A percentile compares a stretch with the other conserved stretches of the same genome.
Evolutionary conservation across 2,329 filamentous ascomycete species (phyloP).

Genomic region (Lecanicillium sp.): DNA sequence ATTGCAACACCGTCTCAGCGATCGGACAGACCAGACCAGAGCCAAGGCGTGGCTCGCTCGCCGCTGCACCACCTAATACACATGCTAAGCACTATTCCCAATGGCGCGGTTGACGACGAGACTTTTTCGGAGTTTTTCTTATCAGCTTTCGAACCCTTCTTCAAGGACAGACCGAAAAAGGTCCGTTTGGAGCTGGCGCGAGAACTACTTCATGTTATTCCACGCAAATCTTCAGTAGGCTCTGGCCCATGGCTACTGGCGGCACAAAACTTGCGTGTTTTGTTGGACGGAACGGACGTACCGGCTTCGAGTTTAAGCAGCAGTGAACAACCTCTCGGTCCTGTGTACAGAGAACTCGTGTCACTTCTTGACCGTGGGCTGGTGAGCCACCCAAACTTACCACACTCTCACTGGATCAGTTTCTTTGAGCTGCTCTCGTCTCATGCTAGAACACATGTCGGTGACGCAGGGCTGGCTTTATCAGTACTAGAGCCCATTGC

Average conservation of each 20-base stretch:
- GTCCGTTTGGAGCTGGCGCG: constrained; percentile 36
- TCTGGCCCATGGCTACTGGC: constrained; percentile 45
- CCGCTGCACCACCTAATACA: constrained; percentile 60
- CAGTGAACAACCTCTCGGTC: constrained; percentile 43
- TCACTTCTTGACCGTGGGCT: constrained; percentile 59
- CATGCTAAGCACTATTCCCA: constrained; percentile 45
- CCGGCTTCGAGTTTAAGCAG: constrained; percentile 15
- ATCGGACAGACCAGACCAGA: constrained; percentile 41
- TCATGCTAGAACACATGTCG: constrained; percentile 53
- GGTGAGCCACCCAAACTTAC: constrained; percentile 37
- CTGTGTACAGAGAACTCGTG: constrained; percentile 61
- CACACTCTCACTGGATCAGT: constrained; percentile 37
- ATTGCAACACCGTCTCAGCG: constrained; percentile 60
- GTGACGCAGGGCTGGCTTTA: constrained; percentile 58
- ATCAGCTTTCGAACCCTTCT: constrained; percentile 49
- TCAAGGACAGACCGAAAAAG: constrained; percentile 38
- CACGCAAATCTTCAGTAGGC: constrained; percentile 34
- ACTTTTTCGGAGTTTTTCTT: constrained; percentile 37
- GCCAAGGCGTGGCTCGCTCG: constrained; percentile 41
- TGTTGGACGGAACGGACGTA: constrained; percentile 24
- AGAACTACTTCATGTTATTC: constrained; percentile 42
- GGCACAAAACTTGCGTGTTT: constrained; percentile 34
- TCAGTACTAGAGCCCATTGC: constrained; percentile 65
- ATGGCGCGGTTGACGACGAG: constrained; percentile 38
- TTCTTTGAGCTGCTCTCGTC: constrained; percentile 50